phyloP scores from a whole-genome alignment of 1,139 yeast genomes.

The Kodamaea sp. region DNA sequence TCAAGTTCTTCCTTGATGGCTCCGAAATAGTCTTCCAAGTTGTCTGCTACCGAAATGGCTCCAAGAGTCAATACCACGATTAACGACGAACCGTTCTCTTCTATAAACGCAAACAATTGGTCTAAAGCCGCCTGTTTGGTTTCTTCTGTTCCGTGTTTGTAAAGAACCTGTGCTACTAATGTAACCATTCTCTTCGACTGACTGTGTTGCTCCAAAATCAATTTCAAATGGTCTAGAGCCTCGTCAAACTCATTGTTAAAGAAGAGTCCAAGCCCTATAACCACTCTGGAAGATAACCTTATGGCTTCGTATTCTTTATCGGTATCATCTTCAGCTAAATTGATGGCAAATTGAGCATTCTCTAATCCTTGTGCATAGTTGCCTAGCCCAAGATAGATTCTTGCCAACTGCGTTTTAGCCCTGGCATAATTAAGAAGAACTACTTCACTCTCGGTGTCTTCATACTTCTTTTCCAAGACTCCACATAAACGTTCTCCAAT shows the following conservation, averaged over 20 bases:
- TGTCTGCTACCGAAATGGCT: constrained; percentile 72
- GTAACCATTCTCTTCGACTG: constrained; percentile 65
- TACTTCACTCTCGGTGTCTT: constrained; percentile 50
- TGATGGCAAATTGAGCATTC: constrained; percentile 57
- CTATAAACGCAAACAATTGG: constrained; percentile 65
- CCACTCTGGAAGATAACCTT: constrained; percentile 62
- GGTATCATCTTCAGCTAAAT: constrained; percentile 36
- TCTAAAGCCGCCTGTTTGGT: constrained; percentile 81
- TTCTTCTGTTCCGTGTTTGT: constrained; percentile 71
- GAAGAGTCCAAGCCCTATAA: constrained; percentile 69
- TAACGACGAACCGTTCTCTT: constrained; percentile 62
- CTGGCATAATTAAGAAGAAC: constrained; percentile 53
- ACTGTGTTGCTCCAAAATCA: constrained; percentile 48
- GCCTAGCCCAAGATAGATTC: constrained; percentile 63
- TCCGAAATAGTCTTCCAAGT: constrained; percentile 56
- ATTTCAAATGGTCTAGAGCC: constrained; percentile 67
- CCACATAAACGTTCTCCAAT: constrained; percentile 49
- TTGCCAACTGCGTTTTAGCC: constrained; percentile 68
- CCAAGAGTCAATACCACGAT: constrained; percentile 73
- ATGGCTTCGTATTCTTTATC: constrained; percentile 12
- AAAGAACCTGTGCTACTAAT: constrained; percentile 74
- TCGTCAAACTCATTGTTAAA: constrained; percentile 61
- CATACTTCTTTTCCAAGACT: constrained; percentile 60
- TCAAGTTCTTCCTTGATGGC: constrained; percentile 70
- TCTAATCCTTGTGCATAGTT: constrained; percentile 62